Base-by-base conservation (phyloP, 108 stramenopile species). In the Chaetoceros tenuissimus region DNA sequence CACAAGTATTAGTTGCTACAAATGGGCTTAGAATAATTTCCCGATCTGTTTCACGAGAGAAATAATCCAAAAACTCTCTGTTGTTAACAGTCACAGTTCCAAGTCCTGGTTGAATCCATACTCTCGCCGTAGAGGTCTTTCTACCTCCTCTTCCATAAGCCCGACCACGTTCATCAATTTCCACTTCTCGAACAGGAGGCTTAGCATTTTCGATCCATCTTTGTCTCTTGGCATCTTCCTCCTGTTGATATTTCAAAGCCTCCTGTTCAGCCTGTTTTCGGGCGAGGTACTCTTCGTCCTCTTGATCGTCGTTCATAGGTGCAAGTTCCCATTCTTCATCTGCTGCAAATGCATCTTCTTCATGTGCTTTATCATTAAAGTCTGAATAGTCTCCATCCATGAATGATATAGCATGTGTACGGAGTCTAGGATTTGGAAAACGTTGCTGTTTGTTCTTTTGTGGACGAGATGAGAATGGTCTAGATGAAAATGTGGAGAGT, bases 131-230 rank as follows among this genome's bases (percentile, higher is more conserved):
- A 23, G 94, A 83, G 46, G 87, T 80, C 81, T 99, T 99, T 5
- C 96, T 90, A 25, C 93, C 78, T 28, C 98, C 98, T 3, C 89
- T 79, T 20, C 90, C 98, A 66, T 90, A 97, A 0, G 94, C 78
- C n/a, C 94, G 73, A 17, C 94, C 96, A 3, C 80, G 67, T 40
- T 76, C 81, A 58, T 97, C 96, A 54, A 90, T 83, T 43, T 81
- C 72, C 19, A 76, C 60, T 13, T 63, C 52, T 44, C 84, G 73
- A 21, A 81, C 75, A 1, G 76, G 74, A 28, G 85, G 69, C 43
- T 69, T 68, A 46, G 82, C 65, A 47, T 80, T 83, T 51, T 86
- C 67, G 16, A 79, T 66, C 89, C 89, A 89, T 48, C 76, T 71
- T 45, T 67, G 48, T 63, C 75, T 76, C 28, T 69, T 50, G 2